Conservation (phyloP, 306 rosid genomes). For the Vicia villosa region DNA sequence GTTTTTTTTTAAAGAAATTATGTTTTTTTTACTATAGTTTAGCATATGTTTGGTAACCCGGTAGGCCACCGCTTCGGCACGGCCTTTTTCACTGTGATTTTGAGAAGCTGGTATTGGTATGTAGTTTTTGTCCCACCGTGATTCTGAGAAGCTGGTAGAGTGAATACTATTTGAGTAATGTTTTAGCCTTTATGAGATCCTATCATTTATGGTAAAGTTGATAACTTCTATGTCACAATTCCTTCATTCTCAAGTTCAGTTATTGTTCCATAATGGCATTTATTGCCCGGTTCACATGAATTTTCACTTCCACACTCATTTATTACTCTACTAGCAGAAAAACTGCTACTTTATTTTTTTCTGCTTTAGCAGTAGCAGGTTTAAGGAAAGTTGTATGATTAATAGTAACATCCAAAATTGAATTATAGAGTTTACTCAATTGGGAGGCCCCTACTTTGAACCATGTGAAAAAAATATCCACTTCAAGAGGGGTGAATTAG, state of each 20-base stretch:
- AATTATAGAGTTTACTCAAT: background rate
- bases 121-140: too few relatives aligned
- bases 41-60: too few relatives aligned
- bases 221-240: conserved; percentile 9
- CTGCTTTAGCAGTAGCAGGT: conserved; percentile 21
- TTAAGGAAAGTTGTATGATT: conserved; percentile 30
- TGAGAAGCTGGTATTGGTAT: too few relatives aligned
- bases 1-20: too few relatives aligned
- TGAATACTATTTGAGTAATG: background rate
- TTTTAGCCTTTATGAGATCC: conserved; percentile 6
- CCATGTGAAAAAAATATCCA: conserved; percentile 3
- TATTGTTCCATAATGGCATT: conserved; percentile 33
- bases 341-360: conserved; percentile 29
- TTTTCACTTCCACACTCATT: conserved; percentile 40
- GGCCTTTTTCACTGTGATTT: too few relatives aligned
- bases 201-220: conserved; percentile 26
- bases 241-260: background rate
- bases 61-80: too few relatives aligned
- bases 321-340: conserved; percentile 33
- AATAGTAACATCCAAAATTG: conserved; percentile 14
- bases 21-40: too few relatives aligned
- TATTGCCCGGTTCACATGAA: conserved; percentile 32
- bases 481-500: background rate
- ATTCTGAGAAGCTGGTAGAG: too few relatives aligned
- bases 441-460: background rate